Conservation (phyloP, 352 stramenopile genomes). For the Plasmopara viticola region DNA sequence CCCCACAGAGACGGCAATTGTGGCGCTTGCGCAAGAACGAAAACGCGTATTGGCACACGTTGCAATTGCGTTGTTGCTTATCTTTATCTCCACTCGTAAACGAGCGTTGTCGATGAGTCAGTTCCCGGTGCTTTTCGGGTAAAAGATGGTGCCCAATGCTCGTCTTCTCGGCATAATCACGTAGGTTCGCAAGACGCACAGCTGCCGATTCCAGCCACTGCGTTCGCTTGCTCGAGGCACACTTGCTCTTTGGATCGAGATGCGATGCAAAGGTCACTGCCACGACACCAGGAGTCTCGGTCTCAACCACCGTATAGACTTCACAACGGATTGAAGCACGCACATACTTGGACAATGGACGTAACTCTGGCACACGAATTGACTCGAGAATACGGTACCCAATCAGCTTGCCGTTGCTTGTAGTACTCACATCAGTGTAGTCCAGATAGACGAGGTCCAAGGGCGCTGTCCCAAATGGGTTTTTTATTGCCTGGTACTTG, state of each 20-base stretch:
- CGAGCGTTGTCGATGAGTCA: constrained; percentile 21
- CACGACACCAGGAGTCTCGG: constrained; percentile 56
- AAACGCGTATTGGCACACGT: constrained; percentile 59
- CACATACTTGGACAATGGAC: constrained; percentile 47
- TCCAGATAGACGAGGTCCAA: constrained; percentile 79
- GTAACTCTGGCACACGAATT: constrained; percentile 66
- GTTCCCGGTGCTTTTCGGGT: constrained; percentile 31
- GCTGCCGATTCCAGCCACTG: constrained; percentile 58
- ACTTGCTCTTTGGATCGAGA: constrained; percentile 76
- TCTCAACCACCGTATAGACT: constrained; percentile 75
- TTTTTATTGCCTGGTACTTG: constrained; percentile 80
- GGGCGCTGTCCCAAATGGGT: constrained; percentile 54
- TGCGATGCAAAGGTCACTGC: constrained; percentile 80
- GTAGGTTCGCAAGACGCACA: constrained; percentile 49
- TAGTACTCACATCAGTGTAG: constrained; percentile 78
- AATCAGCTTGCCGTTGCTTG: constrained; percentile 48
- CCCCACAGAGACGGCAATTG: constrained; percentile 67
- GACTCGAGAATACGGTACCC: constrained; percentile 76
- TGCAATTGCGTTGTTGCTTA: constrained; percentile 45
- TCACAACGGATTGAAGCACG: constrained; percentile 75
- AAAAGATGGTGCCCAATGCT: constrained; percentile 58
- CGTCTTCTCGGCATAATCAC: constrained; percentile 58
- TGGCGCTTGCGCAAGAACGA: constrained; percentile 74
- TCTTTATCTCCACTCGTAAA: constrained; percentile 39
- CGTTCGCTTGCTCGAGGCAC: constrained; percentile 42